Evolutionary conservation across 2,329 filamentous ascomycete genomes (phyloP), one percentile per base, ranked within the genome.

Genomic region (Botrytis galanthina): DNA sequence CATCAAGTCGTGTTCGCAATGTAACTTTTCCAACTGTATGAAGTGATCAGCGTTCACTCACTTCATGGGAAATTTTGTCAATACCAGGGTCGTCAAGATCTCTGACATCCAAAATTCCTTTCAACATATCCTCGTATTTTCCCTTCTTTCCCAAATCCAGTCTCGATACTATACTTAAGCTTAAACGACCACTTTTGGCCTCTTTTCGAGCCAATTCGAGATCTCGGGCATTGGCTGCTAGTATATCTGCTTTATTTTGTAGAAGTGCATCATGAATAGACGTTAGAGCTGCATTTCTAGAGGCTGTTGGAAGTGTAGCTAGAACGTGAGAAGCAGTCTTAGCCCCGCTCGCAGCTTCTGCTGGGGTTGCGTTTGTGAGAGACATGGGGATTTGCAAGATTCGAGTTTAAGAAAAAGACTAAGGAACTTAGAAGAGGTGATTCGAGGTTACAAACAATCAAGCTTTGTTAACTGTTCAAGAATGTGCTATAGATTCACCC

Each of bases 81-180:
- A 72, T 86, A 96, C 93, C 88, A 77, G 96, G 96, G 84, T 99
- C 96, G 67, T 92, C 88, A 42, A 99, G 87, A 69, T 89, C 87
- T 77, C 92, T 88, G 75, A 99, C 96, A 83, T 97, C 94, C 74
- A 97, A 84, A 75, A 99, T 97, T 39, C 96, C 96, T 84, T 95
- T 92, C 76, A 99, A 87, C 96, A 99, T 98, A 81, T 98, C 96
- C 80, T 98, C 95, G 86, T 92, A 99, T 84, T 98, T 98, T 74
- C 95, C 95, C 80, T 90, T 89, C 82, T 93, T 92, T 67, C 90
- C 90, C 67, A 99, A 86, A 82, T 99, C 95, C 75, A 99, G 87
- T 73, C 96, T 89, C 79, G 97, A 96, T 46, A 98, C 89, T 37
- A 98, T 87, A 80, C 93, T 96, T 79, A 92, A 88, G 81, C 91